phyloP scores from a whole-genome alignment of 768 basidiomycete species.

The Tylopilus subfusipes region DNA sequence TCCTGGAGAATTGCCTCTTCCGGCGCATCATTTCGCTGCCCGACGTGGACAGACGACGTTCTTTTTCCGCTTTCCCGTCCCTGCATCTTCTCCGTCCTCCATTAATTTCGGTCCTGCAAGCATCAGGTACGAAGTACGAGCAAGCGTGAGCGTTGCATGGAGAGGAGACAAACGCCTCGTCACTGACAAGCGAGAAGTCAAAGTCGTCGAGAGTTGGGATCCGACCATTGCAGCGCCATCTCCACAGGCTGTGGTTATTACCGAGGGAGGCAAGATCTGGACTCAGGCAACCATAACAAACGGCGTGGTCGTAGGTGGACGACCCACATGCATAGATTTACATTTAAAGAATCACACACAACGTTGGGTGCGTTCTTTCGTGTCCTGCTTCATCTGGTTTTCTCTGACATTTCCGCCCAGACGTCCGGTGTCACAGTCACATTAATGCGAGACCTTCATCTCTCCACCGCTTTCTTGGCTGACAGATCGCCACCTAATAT shows the following conservation, averaged over 20 bases:
- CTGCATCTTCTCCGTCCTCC: conserved; percentile 62
- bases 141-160: conserved; percentile 70
- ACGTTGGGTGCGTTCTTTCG: conserved; percentile 56
- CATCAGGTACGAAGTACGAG: conserved; percentile 70
- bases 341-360: conserved; percentile 79
- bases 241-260: conserved; percentile 62
- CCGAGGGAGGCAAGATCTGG: conserved; percentile 80
- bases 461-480: conserved; percentile 39
- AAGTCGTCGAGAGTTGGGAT: conserved; percentile 57
- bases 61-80: conserved; percentile 74
- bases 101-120: conserved; percentile 68
- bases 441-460: conserved; percentile 56
- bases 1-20: conserved; percentile 57
- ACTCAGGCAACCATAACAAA: conserved; percentile 65
- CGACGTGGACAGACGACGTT: conserved; percentile 76
- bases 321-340: conserved; percentile 68
- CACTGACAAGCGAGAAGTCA: conserved; percentile 54
- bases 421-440: conserved; percentile 64
- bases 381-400: not conserved
- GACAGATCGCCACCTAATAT: conserved; percentile 37
- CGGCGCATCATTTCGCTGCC: conserved; percentile 64
- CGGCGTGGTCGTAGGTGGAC: conserved; percentile 61
- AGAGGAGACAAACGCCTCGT: conserved; percentile 71
- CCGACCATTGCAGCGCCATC: conserved; percentile 33
- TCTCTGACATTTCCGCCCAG: conserved; percentile 35